phyloP scores from a whole-genome alignment of 23 red algal species.

The Gracilaria caudata region DNA sequence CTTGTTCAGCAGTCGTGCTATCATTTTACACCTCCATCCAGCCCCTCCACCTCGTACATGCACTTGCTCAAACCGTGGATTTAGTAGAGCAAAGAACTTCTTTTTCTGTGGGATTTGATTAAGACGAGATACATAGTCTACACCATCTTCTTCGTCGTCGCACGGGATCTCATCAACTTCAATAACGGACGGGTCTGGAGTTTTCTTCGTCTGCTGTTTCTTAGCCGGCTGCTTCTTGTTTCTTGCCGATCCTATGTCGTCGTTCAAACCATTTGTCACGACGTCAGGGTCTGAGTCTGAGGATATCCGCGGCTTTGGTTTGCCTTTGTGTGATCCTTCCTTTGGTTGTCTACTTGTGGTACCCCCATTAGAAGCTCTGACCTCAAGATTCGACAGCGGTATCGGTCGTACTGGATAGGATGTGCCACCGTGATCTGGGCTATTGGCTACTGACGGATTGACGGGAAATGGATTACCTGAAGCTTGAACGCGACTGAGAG shows the following conservation, averaged over 20 bases:
- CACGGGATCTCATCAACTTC: constrained; percentile 26
- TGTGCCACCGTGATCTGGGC: not conserved
- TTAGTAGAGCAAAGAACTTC: not conserved
- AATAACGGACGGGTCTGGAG: not conserved
- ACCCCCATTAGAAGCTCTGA: too few relatives aligned
- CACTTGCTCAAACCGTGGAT: not conserved
- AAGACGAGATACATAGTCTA: not conserved
- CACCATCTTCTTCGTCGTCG: constrained; percentile 21
- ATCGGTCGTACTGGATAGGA: not conserved
- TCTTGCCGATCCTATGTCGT: not conserved
- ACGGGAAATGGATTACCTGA: not conserved
- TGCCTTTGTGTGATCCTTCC: not conserved
- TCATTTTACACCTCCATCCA: constrained; percentile 23
- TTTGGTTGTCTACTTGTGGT: not conserved
- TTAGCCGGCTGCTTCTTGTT: too few relatives aligned
- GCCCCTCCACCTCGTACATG: not conserved
- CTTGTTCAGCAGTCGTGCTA: not conserved
- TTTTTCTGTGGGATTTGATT: constrained; percentile 11
- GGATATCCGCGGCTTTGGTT: not conserved
- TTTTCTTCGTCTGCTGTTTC: not conserved
- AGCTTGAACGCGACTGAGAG: not conserved
- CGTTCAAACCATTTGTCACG: not conserved
- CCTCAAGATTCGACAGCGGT: not conserved
- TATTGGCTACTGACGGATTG: too few relatives aligned
- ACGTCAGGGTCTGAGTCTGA: not conserved